A percentile compares a stretch with the other conserved stretches of the same genome.
phyloP scores from a whole-genome alignment of 108 stramenopile species.

The Aurantiochytrium sp. region DNA sequence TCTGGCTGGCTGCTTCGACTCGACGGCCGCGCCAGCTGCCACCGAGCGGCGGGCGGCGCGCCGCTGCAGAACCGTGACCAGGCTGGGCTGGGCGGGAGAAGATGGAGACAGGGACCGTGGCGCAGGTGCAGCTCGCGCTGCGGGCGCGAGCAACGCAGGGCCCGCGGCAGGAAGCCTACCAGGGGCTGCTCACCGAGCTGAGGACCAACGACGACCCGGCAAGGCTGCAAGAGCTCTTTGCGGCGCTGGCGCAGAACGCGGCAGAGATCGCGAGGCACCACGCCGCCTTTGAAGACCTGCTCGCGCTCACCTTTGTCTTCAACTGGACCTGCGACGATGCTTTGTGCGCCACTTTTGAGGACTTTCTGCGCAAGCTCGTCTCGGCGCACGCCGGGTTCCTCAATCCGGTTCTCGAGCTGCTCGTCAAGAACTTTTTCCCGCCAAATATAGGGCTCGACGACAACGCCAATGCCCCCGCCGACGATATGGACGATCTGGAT shows the following conservation, averaged over 20 bases:
- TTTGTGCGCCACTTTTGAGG: background rate
- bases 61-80: too few species aligned
- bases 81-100: too few species aligned
- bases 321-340: background rate
- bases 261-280: background rate
- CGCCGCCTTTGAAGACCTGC: background rate
- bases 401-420: background rate
- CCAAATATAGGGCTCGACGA: background rate
- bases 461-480: background rate
- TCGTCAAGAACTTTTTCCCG: constrained; percentile 14
- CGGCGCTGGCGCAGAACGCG: background rate
- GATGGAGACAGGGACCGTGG: too few species aligned
- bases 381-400: constrained; percentile 7
- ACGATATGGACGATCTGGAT: background rate
- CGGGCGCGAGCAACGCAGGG: too few species aligned
- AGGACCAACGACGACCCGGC: background rate
- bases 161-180: background rate
- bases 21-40: too few species aligned
- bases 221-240: background rate
- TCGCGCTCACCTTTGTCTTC: background rate
- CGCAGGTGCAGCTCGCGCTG: too few species aligned
- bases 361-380: background rate
- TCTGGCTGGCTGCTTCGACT: too few species aligned
- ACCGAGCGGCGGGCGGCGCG: too few species aligned
- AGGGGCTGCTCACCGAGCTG: background rate